Evolutionary conservation across 192 early-diverging fungal species (phyloP), one percentile per base, ranked within the genome.

Genomic region (Coemansia sp.): DNA sequence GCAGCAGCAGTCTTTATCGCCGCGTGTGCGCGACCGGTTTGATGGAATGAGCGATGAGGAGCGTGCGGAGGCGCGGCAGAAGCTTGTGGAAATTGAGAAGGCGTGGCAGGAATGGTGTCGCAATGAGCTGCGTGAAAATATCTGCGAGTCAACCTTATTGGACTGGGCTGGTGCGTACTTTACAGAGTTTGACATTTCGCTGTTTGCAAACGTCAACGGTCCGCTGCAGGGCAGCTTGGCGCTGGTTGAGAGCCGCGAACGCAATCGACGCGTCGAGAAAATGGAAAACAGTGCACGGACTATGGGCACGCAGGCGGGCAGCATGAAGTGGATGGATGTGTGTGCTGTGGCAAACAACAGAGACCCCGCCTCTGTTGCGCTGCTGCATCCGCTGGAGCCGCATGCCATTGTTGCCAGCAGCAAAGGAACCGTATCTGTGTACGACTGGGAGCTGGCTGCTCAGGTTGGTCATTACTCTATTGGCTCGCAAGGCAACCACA

Each of bases 331-430:
- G 75, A 36, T 59, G 9, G 71, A 72, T 52, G 66, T 91, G 51
- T 64, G 68, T 0, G 24, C 80, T 0, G 72, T 78, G 27, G 80
- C 59, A 0, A 31, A 32, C 23, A 59, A 57, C 21, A 39, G 63
- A 6, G 57, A 14, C 6, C 31, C 58, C 10, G 66, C 80, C 0
- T 59, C 67, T 10, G 53, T 65, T 10, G 71, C 80, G 22, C 69
- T 87, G 2, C 89, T 95, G 80, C 96, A 98, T 71, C 87, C 88
- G 53, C 92, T 89, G 70, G 94, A 97, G 73, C 87, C 90, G 22
- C 92, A 96, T 74, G 78, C 94, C 33, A 79, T 94, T 2, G 88
- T 87, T 39, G 89, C 92, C 8, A 90, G 93, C 68, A 84, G 86
- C 25, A 83, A 85, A 51, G 86, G 91, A 31, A 86, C 78, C 53